Conservation (phyloP, 139 green algal genomes). For the Chlamydomonas asymmetrica region DNA sequence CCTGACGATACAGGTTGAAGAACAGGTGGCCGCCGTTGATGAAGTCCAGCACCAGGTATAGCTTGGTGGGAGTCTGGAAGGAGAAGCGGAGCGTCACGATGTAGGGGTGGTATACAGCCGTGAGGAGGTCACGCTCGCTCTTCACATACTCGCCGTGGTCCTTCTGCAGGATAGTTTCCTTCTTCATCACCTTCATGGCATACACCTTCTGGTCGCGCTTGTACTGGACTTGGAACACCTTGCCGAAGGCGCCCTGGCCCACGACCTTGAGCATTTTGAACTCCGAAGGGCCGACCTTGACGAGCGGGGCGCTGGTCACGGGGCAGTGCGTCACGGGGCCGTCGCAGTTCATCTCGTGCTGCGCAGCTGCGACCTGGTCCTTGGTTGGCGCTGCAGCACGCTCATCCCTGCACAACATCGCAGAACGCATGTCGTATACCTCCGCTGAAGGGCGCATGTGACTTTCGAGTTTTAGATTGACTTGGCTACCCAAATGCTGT, state of each 20-base stretch:
- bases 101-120: constrained; percentile 91
- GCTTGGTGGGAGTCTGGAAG: constrained; percentile 93
- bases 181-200: constrained; percentile 96
- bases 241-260: constrained; percentile 96
- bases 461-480: background rate
- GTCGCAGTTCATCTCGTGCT: constrained; percentile 17
- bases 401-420: background rate
- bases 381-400: constrained; percentile 12
- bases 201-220: constrained; percentile 67
- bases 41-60: constrained; percentile 98
- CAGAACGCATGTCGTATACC: background rate
- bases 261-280: constrained; percentile 95
- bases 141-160: constrained; percentile 92
- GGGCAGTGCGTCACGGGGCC: constrained; percentile 6
- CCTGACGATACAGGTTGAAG: constrained; percentile 91
- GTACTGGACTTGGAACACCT: constrained; percentile 75
- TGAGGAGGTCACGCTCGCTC: constrained; percentile 92
- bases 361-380: no score
- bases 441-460: background rate
- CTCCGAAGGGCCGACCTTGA: constrained; percentile 72
- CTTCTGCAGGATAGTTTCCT: constrained; percentile 88
- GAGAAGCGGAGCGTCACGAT: constrained; percentile 93
- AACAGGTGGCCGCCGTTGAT: constrained; percentile 98
- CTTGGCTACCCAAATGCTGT: background rate
- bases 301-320: background rate